Evolutionary conservation across 148 eudicot genomes (phyloP), one percentile per base, ranked within the genome.

Genomic region (Drosera capensis): DNA sequence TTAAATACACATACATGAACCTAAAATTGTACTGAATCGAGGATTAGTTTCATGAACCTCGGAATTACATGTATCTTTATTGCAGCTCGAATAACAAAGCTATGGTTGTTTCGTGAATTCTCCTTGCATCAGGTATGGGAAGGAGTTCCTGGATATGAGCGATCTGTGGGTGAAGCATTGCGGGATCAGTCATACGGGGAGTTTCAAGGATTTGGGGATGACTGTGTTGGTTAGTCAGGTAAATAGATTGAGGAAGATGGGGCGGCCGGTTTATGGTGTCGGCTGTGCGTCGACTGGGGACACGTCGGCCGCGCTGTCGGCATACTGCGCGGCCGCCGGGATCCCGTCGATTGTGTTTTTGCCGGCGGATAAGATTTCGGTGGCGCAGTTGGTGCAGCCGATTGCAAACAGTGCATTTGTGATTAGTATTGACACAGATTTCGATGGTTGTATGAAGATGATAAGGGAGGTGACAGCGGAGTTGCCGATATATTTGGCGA

Each of bases 141-240:
- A 82, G 54, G 74, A 82, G 53, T 79, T 77, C 41, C 60, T 87
- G 17, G 82, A 75, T 18, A 87, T 87, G 96, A 71, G 50, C 16
- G 96, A 87, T 62, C 64, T 87, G 56, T 87, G 96, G 96, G 96
- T 82, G 3, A 82, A 87, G 19, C 96, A 87, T 23, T 82, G 96
- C 37, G 94, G 96, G 13, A 28, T 0, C 90, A 28, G 31, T 9
- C 31, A 28, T 28, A 28, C 31, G 31, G 31, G 31, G 4, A 28
- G 31, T 9, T 28, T 28, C 9, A 28, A 28, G 6, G 31, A 28
- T 3, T 9, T 28, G 31, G 31, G 31, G 6, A 28, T 28, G 31
- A 28, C 31, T 28, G 31, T 28, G 4, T 28, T 28, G 31, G 9
- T 28, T 3, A 3, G 9, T 28, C 31, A 28, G 9, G 31, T 28